These are phyloP conservation scores for Cephalotrichum gorgonifer DNA, from an alignment of 2,329 filamentous ascomycete species.

Conservation along the genomic window DNA sequence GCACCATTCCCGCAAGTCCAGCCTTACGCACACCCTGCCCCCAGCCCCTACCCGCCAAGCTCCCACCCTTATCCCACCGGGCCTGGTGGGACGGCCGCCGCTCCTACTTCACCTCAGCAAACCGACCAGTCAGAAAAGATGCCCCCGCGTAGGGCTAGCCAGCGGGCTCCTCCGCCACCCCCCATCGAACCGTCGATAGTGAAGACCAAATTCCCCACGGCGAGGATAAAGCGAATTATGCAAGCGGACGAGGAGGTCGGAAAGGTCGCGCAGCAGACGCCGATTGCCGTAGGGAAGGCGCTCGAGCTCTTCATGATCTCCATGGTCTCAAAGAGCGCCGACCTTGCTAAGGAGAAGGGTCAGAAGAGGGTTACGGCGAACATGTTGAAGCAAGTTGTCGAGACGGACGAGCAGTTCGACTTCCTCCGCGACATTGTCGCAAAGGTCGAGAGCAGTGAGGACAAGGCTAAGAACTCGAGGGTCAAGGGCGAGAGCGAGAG, in stretches of 20 bases:
- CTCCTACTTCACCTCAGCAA: background rate
- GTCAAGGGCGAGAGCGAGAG: constrained; percentile 35
- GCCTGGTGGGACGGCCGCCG: background rate
- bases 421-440: constrained; percentile 85
- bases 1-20: constrained; percentile 1
- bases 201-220: constrained; percentile 92
- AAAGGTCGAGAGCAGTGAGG: constrained; percentile 58
- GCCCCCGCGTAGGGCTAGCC: constrained; percentile 27
- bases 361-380: constrained; percentile 83
- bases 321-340: constrained; percentile 78
- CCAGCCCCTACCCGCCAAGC: constrained; percentile 9
- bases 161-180: constrained; percentile 23
- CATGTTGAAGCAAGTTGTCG: constrained; percentile 86
- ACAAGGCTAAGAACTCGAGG: constrained; percentile 27
- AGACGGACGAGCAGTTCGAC: constrained; percentile 85
- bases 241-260: constrained; percentile 97
- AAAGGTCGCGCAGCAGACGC: constrained; percentile 95
- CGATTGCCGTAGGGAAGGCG: constrained; percentile 90
- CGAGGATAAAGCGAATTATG: constrained; percentile 98
- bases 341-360: constrained; percentile 69
- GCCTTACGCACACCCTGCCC: background rate
- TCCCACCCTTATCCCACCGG: constrained; percentile 7
- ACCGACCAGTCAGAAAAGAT: constrained; percentile 15
- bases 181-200: constrained; percentile 59
- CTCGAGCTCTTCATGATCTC: constrained; percentile 97